Conservation (phyloP, 805 yeast species). For the Kodamaea sagamina region DNA sequence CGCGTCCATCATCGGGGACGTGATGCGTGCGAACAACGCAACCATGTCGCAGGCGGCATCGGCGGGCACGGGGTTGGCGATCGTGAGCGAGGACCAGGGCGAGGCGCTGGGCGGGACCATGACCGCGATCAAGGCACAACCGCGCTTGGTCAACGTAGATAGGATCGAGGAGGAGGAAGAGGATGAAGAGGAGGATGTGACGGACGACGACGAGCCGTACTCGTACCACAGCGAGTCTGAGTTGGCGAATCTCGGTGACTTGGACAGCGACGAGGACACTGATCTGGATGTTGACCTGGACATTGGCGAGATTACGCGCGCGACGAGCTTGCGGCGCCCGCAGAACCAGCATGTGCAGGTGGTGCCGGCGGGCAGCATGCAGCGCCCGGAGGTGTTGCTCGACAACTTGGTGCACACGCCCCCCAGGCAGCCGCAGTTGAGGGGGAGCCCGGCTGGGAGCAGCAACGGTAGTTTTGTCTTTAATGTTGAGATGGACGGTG, state of each 20-base stretch:
- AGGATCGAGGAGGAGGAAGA: constrained; percentile 48
- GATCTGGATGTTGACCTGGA: constrained; percentile 47
- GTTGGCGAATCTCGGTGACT: constrained; percentile 1
- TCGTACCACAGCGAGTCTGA: constrained; percentile 6
- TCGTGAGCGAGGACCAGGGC: constrained; percentile 7
- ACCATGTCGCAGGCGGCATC: constrained; percentile 7
- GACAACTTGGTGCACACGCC: constrained; percentile 7
- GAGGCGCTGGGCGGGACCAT: constrained; percentile 40
- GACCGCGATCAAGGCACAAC: constrained; percentile 77
- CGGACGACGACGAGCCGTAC: constrained; percentile 18
- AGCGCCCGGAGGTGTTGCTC: constrained; percentile 1
- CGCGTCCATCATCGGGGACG: constrained; percentile 49
- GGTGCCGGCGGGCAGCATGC: not conserved
- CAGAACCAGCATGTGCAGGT: constrained; percentile 3
- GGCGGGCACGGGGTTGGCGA: not conserved
- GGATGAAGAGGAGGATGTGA: constrained; percentile 27
- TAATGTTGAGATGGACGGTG: constrained; percentile 34
- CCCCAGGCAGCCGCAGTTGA: not conserved
- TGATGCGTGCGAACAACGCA: constrained; percentile 26
- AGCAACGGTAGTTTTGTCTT: constrained; percentile 24
- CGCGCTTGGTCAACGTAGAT: constrained; percentile 62
- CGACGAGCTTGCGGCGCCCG: constrained; percentile 34
- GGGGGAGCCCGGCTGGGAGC: constrained; percentile 9
- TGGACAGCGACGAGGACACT: constrained; percentile 12
- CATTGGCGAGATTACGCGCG: constrained; percentile 45